Conservation (phyloP, 108 stramenopile species). For the Nitzschia sp. region DNA sequence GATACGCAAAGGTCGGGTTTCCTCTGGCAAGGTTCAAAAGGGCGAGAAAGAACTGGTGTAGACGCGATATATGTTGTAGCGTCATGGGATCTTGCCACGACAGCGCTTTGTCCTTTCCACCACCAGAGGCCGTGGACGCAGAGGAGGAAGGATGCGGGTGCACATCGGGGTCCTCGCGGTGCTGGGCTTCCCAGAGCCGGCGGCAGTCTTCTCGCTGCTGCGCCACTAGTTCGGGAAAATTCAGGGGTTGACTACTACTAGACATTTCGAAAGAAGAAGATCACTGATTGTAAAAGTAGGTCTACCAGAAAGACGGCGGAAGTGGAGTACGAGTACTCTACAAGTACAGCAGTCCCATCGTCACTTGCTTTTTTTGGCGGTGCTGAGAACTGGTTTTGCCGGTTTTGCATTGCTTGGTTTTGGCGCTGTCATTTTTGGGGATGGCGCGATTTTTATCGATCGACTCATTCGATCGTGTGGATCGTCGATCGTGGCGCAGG, state of each 20-base stretch:
- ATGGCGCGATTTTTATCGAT: too few relatives aligned
- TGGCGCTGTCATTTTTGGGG: too few relatives aligned
- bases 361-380: too few relatives aligned
- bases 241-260: not conserved
- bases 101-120: not conserved
- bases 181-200: constrained; percentile 45
- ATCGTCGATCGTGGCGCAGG: too few relatives aligned
- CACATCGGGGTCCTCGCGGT: constrained; percentile 24
- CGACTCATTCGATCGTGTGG: too few relatives aligned
- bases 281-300: too few relatives aligned
- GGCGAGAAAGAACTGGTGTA: constrained; percentile 36
- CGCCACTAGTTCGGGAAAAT: constrained; percentile 13
- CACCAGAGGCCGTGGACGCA: not conserved
- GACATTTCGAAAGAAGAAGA: too few relatives aligned
- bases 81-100: not conserved
- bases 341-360: too few relatives aligned
- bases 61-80: constrained; percentile 16
- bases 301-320: too few relatives aligned
- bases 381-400: too few relatives aligned
- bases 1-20: not conserved
- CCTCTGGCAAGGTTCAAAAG: constrained; percentile 20
- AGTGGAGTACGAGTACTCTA: too few relatives aligned
- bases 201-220: constrained; percentile 35
- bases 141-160: not conserved
- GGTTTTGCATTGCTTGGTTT: too few relatives aligned